Conservation (phyloP, 2,329 filamentous ascomycete species). For the Microthyrium microscopicum region DNA sequence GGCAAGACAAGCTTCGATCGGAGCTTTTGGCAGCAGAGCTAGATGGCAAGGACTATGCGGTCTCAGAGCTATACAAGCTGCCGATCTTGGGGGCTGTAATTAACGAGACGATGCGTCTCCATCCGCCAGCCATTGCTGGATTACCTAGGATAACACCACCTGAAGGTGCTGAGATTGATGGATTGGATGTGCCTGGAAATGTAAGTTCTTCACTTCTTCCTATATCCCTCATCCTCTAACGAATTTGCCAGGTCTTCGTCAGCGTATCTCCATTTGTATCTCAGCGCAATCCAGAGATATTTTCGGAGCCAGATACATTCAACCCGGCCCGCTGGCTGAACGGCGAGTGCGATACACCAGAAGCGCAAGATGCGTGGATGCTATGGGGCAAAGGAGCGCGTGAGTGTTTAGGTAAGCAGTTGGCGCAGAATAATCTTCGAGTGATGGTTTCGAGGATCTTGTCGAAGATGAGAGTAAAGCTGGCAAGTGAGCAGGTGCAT, state of each 20-base stretch:
- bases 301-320: too few species aligned
- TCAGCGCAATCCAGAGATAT: not conserved
- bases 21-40: slow-evolving; percentile 1
- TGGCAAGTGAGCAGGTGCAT: too few species aligned
- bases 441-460: too few species aligned
- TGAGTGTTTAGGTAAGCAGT: too few species aligned
- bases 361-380: not conserved
- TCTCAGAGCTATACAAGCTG: slow-evolving; percentile 20
- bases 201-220: too few species aligned
- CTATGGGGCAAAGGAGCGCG: not conserved
- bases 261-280: too few species aligned
- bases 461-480: too few species aligned
- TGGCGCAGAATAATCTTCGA: too few species aligned
- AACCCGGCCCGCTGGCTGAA: too few species aligned
- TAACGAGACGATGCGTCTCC: slow-evolving; percentile 3
- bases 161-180: slow-evolving; percentile 1
- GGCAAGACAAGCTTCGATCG: slow-evolving; percentile 3
- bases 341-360: not conserved
- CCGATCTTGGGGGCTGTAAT: slow-evolving; percentile 19
- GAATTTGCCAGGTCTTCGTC: too few species aligned
- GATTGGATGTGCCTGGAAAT: not conserved
- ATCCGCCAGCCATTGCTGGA: not conserved
- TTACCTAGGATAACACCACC: not conserved
- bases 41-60: slow-evolving; percentile 1
- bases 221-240: too few species aligned